These are phyloP conservation scores for Aleurites moluccanus DNA, from an alignment of 441 rosid genomes.

Conservation along the genomic window DNA sequence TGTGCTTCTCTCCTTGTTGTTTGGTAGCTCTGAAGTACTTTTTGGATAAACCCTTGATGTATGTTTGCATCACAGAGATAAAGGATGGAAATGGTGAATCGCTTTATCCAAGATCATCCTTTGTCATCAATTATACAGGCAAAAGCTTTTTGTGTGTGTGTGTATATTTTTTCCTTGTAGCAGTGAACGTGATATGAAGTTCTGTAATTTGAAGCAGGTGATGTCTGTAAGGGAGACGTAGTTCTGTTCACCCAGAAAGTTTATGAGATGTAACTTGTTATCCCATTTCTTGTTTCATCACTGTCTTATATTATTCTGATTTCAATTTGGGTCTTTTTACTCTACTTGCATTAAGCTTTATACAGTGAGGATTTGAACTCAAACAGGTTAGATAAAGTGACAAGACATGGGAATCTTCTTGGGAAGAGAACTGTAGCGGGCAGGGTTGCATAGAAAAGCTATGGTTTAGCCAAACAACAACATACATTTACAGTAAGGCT, in stretches of 20 bases:
- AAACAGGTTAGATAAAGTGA: slow-evolving; percentile 46
- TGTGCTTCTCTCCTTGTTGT: neutral
- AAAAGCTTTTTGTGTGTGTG: slow-evolving; percentile 7
- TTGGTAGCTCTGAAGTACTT: neutral
- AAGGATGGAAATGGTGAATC: slow-evolving; percentile 49
- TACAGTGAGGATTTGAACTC: slow-evolving; percentile 19
- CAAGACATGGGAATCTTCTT: slow-evolving; percentile 38
- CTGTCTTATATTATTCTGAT: neutral
- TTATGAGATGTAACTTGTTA: slow-evolving; percentile 42
- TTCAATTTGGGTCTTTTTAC: neutral
- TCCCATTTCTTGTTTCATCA: slow-evolving; percentile 18
- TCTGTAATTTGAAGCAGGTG: slow-evolving; percentile 37
- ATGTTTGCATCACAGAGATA: slow-evolving; percentile 35
- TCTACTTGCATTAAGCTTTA: slow-evolving; percentile 14
- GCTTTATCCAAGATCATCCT: slow-evolving; percentile 47
- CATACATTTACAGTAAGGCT: slow-evolving; percentile 65
- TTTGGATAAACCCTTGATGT: neutral
- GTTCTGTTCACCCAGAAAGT: slow-evolving; percentile 64
- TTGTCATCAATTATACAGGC: slow-evolving; percentile 46
- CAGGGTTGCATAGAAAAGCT: slow-evolving; percentile 67
- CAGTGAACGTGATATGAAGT: slow-evolving; percentile 4
- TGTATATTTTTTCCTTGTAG: neutral
- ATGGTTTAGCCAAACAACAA: slow-evolving; percentile 69
- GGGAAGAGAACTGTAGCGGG: slow-evolving; percentile 66
- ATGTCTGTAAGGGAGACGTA: slow-evolving; percentile 62